A percentile compares a stretch with the other conserved stretches of the same genome.
Conservation (phyloP, 2,329 filamentous ascomycete species). For the Pseudocercospora macadamiae region DNA sequence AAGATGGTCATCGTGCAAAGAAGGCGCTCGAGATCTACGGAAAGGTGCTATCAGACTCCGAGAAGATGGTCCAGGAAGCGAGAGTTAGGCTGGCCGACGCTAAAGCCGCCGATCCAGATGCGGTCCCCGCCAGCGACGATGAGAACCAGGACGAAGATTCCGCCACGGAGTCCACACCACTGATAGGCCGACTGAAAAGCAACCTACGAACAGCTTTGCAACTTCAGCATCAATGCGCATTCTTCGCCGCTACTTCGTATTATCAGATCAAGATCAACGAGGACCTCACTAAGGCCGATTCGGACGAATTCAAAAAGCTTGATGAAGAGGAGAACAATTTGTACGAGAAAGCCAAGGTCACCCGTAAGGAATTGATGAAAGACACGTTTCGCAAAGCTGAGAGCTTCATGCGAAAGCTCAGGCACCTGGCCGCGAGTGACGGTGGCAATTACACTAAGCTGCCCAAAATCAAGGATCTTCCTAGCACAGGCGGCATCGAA, state of each 20-base stretch:
- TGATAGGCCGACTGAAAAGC: conserved; percentile 50
- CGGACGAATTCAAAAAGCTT: conserved; percentile 65
- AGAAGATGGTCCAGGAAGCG: conserved; percentile 63
- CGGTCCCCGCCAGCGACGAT: conserved; percentile 14
- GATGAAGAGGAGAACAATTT: conserved; percentile 71
- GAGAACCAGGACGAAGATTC: conserved; percentile 43
- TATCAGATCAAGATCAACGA: conserved; percentile 80
- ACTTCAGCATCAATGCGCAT: conserved; percentile 77
- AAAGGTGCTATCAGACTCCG: conserved; percentile 45
- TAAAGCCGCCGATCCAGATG: conserved; percentile 31
- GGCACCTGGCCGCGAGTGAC: conserved; percentile 28
- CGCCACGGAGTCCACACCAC: conserved; percentile 29
- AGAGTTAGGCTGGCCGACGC: conserved; percentile 63
- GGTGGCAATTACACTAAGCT: conserved; percentile 55
- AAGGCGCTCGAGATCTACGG: conserved; percentile 74
- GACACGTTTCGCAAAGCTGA: conserved; percentile 63
- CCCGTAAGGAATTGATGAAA: conserved; percentile 76
- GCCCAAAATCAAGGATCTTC: conserved; percentile 50
- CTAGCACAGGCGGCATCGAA: conserved; percentile 70
- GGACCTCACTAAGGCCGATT: conserved; percentile 65
- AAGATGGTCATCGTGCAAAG: conserved; percentile 54
- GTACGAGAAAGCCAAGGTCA: conserved; percentile 76
- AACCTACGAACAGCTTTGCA: conserved; percentile 75
- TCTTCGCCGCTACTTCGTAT: conserved; percentile 81
- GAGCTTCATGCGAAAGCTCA: conserved; percentile 66